Evolutionary conservation across 164 flowering plant genomes (phyloP), one percentile per base, ranked within the genome.

Genomic region (Stephania yunnanensis): DNA sequence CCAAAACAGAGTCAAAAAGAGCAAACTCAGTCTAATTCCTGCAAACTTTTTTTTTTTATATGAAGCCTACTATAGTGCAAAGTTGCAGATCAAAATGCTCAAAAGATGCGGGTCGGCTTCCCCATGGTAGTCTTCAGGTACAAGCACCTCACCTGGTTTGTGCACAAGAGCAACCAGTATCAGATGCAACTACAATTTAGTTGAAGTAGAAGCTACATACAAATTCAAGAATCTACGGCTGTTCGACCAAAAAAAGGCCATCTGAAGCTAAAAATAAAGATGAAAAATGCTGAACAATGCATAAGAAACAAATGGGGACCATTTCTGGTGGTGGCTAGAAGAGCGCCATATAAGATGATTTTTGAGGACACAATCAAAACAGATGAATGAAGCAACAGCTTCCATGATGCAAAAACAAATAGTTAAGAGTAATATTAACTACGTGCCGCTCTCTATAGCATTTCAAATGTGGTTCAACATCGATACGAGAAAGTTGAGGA

Each of bases 71-170:
- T 58, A 19, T 2, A 15, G 55, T 58, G 55, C 55, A 9, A 58
- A 58, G n/a, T 58, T 15, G 64, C 64, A 61, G 20, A 61, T 36
- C 29, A 61, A 61, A 61, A 61, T 69, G 66, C 66, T 61, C 69
- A 80, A 73, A 80, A 80, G 45, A 80, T 50, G 36, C 78, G 77
- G 20, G 36, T 7, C 6, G 80, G 80, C 64, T 71, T 80, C 30
- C 82, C 82, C 82, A 80, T 80, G 19, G 82, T 71, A 48, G 72
- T 80, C 80, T 80, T 80, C 74, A 80, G 74, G 65, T 80, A 80
- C 77, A 80, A 52, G 72, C 79, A 80, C 72, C 82, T 73, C 71
- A 80, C 82, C 82, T 80, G 77, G 64, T 76, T 72, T 19, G 7
- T 58, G 13, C 7, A 10, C 66, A 61, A 61, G 66, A 61, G 25